Base-by-base conservation (phyloP, 2,329 filamentous ascomycete species). In the Trichoderma hamatum region DNA sequence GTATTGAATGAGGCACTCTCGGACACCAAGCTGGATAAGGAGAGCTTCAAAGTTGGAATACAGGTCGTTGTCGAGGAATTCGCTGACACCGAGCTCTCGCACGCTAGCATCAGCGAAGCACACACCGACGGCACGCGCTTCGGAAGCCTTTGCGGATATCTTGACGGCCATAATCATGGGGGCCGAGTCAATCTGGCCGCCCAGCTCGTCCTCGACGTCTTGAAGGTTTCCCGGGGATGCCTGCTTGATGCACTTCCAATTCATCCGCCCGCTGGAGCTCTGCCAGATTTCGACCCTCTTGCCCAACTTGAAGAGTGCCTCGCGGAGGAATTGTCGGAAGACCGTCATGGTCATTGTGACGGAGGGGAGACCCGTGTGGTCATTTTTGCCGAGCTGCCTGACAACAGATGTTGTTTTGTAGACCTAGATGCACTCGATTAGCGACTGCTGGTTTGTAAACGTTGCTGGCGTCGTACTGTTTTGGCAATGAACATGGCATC, bases 321-420 rank as follows among this genome's bases (percentile, higher is more conserved):
- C 96, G 76, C 96, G 89, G 9, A 99, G 88, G 78, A 99, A 97
- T 75, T 96, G 97, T 65, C 94, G 91, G 80, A 96, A 99, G 4
- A 97, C 96, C 3, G 95, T 98, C 69, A 94, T 85, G 61, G 94
- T 96, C 89, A 99, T 93, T 1, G 96, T 97, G 51, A 99, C 96
- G 2, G 96, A 99, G 6, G 94, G 89, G 2, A 99, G 86, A 59
- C 92, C 91, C n/a, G 91, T 92, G 70, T 92, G 89, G 77, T 94
- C 92, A 79, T 88, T 92, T 75, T 90, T 89, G 71, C 96, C 96
- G 26, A 99, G 87, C 74, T 96, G 94, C 74, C 95, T 90, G 26
- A 99, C 87, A 19, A 99, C 96, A 0, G 96, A 97, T 2, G 94
- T 98, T 5, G 96, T 98, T 82, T 97, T 97, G 86, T 99, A 99